A percentile compares a stretch with the other conserved stretches of the same genome.
Evolutionary conservation across 305 asterid genomes (phyloP).

Genomic region (Fraxinus dipetala): DNA sequence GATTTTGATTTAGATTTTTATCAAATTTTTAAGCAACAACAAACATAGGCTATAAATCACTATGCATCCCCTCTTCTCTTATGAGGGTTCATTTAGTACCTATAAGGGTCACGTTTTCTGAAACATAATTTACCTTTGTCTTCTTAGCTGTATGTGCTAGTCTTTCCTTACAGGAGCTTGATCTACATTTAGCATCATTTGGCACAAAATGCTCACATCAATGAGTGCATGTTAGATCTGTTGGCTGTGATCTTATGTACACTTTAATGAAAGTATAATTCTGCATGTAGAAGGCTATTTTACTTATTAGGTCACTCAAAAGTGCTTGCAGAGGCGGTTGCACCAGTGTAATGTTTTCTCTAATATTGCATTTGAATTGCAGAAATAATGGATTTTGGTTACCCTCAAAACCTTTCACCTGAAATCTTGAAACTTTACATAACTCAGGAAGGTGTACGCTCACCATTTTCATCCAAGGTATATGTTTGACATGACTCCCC

Average conservation of each 20-base stretch:
- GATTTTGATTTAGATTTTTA: not conserved
- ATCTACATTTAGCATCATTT: not conserved
- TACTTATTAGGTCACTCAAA: not conserved
- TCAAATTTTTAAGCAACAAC: not conserved
- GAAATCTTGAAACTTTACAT: constrained; percentile 97
- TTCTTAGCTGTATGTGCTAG: not conserved
- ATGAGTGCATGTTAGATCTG: not conserved
- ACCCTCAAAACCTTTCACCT: constrained; percentile 97
- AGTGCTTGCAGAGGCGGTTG: constrained; percentile 16
- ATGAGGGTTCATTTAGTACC: not conserved
- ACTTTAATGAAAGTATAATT: not conserved
- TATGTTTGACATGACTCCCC: constrained; percentile 18
- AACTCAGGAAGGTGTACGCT: constrained; percentile 98
- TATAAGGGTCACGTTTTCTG: not conserved
- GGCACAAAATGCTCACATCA: not conserved
- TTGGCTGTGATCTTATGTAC: constrained; percentile 4
- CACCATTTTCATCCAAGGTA: constrained; percentile 98
- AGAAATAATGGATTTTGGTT: constrained; percentile 99
- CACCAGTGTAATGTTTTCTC: not conserved
- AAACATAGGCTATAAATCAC: not conserved
- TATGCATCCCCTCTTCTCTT: not conserved
- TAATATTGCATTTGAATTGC: constrained; percentile 33
- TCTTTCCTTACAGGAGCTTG: not conserved
- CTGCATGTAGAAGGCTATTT: constrained; percentile 6
- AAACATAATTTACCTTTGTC: not conserved